Evolutionary conservation across 768 basidiomycete species (phyloP).

Genomic region (Kwoniella dejecticola): DNA sequence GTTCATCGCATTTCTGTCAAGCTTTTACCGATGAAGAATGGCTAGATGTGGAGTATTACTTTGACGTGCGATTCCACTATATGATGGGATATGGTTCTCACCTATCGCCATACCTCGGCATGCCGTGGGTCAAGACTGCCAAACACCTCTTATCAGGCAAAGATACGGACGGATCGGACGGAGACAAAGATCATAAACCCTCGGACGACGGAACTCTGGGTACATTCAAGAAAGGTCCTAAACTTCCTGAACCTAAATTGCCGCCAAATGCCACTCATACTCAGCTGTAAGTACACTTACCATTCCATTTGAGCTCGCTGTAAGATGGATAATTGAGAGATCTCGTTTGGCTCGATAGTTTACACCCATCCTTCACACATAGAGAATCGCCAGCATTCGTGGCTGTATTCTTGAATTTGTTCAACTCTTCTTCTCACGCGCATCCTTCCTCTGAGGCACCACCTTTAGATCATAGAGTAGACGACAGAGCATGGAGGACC

Average conservation of each 20-base stretch:
- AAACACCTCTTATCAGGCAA: constrained; percentile 52
- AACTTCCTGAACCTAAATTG: constrained; percentile 52
- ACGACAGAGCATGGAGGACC: constrained; percentile 55
- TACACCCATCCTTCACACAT: constrained; percentile 58
- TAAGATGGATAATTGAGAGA: neutral
- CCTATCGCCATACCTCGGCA: constrained; percentile 55
- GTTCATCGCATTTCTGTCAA: constrained; percentile 52
- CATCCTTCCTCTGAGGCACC: constrained; percentile 39
- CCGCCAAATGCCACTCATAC: constrained; percentile 58
- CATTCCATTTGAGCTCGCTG: neutral
- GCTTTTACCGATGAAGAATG: constrained; percentile 57
- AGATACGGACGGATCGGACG: constrained; percentile 38
- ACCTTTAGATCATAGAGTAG: constrained; percentile 43
- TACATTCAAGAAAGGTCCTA: constrained; percentile 18
- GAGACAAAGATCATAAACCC: constrained; percentile 2
- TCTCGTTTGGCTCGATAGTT: no score
- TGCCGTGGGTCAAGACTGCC: constrained; percentile 56
- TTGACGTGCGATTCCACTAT: constrained; percentile 55
- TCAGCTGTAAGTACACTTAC: constrained; percentile 47
- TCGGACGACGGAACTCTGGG: constrained; percentile 1
- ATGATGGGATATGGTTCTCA: constrained; percentile 56
- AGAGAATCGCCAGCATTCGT: constrained; percentile 58
- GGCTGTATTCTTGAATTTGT: constrained; percentile 56
- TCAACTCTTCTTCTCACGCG: constrained; percentile 51
- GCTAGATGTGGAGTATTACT: constrained; percentile 55